phyloP scores from a whole-genome alignment of 139 green algal genomes.

The Mesostigma viride region DNA sequence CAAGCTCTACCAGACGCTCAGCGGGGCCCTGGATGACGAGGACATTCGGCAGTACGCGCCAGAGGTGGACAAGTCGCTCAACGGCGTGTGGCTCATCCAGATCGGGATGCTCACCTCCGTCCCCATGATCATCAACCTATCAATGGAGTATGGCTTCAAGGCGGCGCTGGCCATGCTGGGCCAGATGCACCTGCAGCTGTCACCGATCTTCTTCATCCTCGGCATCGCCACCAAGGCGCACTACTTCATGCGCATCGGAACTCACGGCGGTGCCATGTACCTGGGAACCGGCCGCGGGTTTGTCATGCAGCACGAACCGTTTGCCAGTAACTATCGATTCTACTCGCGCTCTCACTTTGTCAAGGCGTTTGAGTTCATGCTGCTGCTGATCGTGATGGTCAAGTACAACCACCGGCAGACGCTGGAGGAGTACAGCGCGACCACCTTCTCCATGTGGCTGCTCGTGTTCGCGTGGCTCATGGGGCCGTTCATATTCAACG shows the following conservation, averaged over 20 bases:
- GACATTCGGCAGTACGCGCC: not conserved
- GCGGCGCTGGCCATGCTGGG: not conserved
- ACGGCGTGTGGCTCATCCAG: constrained; percentile 27
- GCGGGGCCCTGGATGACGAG: not conserved
- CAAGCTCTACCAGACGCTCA: not conserved
- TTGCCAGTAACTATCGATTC: not conserved
- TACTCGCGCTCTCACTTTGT: not conserved
- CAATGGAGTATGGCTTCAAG: constrained; percentile 26
- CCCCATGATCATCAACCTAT: constrained; percentile 32
- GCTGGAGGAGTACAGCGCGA: not conserved
- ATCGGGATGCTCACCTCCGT: constrained; percentile 32
- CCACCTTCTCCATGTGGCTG: constrained; percentile 1
- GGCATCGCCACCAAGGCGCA: constrained; percentile 48
- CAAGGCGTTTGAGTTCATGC: constrained; percentile 6
- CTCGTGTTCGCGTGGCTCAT: not conserved
- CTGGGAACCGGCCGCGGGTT: constrained; percentile 6
- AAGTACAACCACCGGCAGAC: not conserved
- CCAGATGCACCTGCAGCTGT: constrained; percentile 13
- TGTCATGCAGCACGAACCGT: not conserved
- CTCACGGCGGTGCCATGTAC: constrained; percentile 31
- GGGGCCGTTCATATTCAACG: constrained; percentile 7
- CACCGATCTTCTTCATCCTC: constrained; percentile 37
- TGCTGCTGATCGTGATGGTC: not conserved
- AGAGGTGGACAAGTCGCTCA: constrained; percentile 11
- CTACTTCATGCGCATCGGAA: constrained; percentile 48